Evolutionary conservation across 768 basidiomycete species (phyloP).

Genomic region (Lanmaoa rubissima): DNA sequence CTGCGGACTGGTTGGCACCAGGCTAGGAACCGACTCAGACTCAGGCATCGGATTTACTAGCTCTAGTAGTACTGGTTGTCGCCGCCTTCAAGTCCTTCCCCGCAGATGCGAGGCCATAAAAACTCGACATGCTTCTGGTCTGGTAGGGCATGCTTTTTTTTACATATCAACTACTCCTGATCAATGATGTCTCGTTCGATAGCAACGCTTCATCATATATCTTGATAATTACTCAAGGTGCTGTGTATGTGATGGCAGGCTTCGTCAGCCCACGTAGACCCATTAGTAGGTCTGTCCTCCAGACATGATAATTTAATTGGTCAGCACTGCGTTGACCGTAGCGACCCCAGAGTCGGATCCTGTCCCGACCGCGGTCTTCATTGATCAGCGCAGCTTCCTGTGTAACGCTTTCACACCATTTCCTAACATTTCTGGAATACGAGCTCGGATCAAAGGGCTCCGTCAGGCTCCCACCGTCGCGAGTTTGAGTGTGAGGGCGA

Average conservation of each 20-base stretch:
- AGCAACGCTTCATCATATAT: not conserved
- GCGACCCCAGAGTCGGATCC: not conserved
- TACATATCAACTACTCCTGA: not conserved
- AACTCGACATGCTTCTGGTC: not conserved
- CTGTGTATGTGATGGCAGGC: not conserved
- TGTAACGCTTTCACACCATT: not conserved
- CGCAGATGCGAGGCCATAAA: not conserved
- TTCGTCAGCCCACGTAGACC: not conserved
- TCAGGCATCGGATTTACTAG: not conserved
- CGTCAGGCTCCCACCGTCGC: not conserved
- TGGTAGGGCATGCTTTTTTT: not conserved
- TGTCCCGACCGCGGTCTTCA: not conserved
- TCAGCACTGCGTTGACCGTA: not conserved
- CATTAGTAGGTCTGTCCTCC: not conserved
- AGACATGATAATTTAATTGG: not conserved
- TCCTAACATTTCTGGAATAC: not conserved
- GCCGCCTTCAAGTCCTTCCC: not conserved
- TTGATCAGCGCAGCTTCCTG: conserved; percentile 1
- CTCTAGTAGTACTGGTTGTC: too few species aligned
- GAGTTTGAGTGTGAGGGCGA: not conserved
- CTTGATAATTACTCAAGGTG: not conserved
- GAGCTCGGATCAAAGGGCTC: not conserved
- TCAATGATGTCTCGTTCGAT: not conserved
- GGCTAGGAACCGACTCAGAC: not conserved
- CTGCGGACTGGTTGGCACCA: too few species aligned